Percentiles rank a stretch among this genome's conserved stretches.
Conservation (phyloP, 2,329 filamentous ascomycete genomes). For the Helminthosporium solani region DNA sequence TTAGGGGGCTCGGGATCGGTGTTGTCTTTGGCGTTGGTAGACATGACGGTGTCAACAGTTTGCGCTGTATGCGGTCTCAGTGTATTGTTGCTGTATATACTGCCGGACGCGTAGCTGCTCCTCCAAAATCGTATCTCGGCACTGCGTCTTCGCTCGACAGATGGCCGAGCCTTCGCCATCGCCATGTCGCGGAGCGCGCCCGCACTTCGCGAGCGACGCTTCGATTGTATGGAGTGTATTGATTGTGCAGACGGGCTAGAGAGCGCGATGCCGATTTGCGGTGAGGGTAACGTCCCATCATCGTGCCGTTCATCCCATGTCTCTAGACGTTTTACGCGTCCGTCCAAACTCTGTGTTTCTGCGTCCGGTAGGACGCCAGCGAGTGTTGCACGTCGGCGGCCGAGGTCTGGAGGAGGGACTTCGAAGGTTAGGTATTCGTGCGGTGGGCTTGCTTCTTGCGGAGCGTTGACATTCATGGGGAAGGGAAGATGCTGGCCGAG, state of each 20-base stretch:
- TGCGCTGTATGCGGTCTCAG: slow-evolving; percentile 35
- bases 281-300: slow-evolving; percentile 25
- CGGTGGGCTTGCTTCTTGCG: slow-evolving; percentile 35
- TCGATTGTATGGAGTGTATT: slow-evolving; percentile 20
- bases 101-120: slow-evolving; percentile 34
- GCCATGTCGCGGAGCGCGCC: slow-evolving; percentile 38
- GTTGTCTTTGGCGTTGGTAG: slow-evolving; percentile 15
- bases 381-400: slow-evolving; percentile 38
- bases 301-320: slow-evolving; percentile 33
- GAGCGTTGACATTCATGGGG: slow-evolving; percentile 45
- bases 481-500: slow-evolving; percentile 40
- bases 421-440: slow-evolving; percentile 40
- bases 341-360: slow-evolving; percentile 32
- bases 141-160: slow-evolving; percentile 29
- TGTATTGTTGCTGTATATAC: slow-evolving; percentile 30
- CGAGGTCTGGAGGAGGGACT: slow-evolving; percentile 19
- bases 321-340: slow-evolving; percentile 21
- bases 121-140: slow-evolving; percentile 42
- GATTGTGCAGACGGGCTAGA: slow-evolving; percentile 27
- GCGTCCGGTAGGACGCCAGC: slow-evolving; percentile 31
- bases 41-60: slow-evolving; percentile 32
- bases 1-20: slow-evolving; percentile 15
- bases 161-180: slow-evolving; percentile 28
- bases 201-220: slow-evolving; percentile 41
- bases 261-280: slow-evolving; percentile 40